A percentile compares a stretch with the other conserved stretches of the same genome.
These are phyloP conservation scores for Agaricales sp. DNA, from an alignment of 1,284 basidiomycete genomes.

Conservation along the genomic window DNA sequence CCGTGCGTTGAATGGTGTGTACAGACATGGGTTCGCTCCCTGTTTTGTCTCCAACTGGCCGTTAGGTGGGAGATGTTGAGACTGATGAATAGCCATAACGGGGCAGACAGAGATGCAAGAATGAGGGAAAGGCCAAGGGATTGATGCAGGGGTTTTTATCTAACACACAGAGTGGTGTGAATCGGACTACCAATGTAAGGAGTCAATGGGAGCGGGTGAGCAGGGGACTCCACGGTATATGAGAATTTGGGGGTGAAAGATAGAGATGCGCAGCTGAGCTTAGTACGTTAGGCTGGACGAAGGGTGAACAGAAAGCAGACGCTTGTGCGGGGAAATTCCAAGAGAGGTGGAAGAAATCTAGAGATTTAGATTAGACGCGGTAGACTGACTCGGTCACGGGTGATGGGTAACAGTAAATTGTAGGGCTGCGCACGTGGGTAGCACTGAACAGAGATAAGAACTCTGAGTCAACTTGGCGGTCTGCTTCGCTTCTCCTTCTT, in stretches of 20 bases:
- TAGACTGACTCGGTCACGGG: neutral
- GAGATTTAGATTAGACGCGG: neutral
- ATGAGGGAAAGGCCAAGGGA: neutral
- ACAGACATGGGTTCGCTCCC: constrained; percentile 26
- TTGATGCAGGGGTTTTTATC: neutral
- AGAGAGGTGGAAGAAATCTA: no score
- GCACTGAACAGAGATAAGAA: neutral
- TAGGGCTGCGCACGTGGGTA: neutral
- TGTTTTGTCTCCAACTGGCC: constrained; percentile 3
- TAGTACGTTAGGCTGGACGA: neutral
- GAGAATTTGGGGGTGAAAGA: neutral
- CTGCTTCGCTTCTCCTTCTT: neutral
- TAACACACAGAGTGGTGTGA: neutral
- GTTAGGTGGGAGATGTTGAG: neutral
- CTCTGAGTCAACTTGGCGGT: neutral
- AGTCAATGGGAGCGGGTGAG: neutral
- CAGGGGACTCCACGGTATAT: neutral
- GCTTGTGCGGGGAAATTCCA: neutral
- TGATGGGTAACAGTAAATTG: neutral
- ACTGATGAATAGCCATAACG: neutral
- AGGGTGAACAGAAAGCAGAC: neutral
- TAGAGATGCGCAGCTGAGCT: neutral
- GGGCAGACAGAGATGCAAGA: neutral
- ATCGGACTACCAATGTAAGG: neutral
- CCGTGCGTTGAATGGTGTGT: constrained; percentile 36